phyloP scores from a whole-genome alignment of 768 basidiomycete species.

The Mycena metata region DNA sequence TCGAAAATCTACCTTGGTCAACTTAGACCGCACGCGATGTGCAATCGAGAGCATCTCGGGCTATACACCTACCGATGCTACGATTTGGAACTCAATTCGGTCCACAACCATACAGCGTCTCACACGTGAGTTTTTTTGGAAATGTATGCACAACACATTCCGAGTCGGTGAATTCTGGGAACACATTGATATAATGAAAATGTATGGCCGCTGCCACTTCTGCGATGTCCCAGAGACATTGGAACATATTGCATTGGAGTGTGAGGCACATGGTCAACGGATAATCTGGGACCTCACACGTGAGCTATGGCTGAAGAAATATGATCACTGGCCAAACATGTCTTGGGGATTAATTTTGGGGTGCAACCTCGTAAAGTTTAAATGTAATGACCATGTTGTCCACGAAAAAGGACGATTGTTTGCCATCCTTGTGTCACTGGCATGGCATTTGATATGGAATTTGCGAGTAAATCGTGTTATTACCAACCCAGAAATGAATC shows the following conservation, averaged over 20 bases:
- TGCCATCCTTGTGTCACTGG: too few relatives aligned
- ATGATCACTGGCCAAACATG: background rate
- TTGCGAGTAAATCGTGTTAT: too few relatives aligned
- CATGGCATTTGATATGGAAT: too few relatives aligned
- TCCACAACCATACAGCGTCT: background rate
- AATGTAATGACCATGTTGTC: too few relatives aligned
- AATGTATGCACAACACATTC: constrained; percentile 20
- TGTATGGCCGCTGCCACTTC: too few relatives aligned
- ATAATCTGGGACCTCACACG: background rate
- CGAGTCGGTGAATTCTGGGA: too few relatives aligned
- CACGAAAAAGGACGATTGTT: too few relatives aligned
- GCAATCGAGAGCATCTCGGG: background rate
- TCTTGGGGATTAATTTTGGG: background rate
- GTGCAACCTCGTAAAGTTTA: too few relatives aligned
- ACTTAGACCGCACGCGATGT: constrained; percentile 1
- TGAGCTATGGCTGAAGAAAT: constrained; percentile 4
- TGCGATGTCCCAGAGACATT: too few relatives aligned
- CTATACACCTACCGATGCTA: background rate
- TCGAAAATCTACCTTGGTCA: constrained; percentile 9
- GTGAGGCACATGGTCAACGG: background rate
- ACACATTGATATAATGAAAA: too few relatives aligned
- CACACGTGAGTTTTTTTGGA: constrained; percentile 18
- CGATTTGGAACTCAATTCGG: constrained; percentile 14
- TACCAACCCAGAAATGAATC: too few relatives aligned
- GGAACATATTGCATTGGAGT: constrained; percentile 22